phyloP scores from a whole-genome alignment of 768 basidiomycete species.

The Coprinopsis sp. region DNA sequence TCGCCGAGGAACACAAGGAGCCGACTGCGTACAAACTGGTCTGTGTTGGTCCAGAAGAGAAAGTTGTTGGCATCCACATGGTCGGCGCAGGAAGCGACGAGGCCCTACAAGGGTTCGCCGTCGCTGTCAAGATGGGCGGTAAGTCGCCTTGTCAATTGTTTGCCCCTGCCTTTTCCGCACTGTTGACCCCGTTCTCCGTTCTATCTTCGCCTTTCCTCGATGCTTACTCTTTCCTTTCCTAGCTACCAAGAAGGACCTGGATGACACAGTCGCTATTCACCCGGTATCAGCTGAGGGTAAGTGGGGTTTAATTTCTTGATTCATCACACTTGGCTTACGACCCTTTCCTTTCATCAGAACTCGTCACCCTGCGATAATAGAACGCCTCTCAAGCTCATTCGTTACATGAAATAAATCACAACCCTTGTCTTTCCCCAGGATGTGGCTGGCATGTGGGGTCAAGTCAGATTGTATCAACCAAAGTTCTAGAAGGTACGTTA shows the following conservation, averaged over 20 bases:
- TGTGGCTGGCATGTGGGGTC: too few species aligned
- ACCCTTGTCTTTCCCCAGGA: too few species aligned
- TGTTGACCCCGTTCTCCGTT: neutral
- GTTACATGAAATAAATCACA: too few species aligned
- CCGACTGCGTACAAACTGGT: slow-evolving; percentile 93
- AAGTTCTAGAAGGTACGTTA: too few species aligned
- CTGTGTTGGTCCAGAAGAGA: slow-evolving; percentile 82
- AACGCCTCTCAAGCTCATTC: too few species aligned
- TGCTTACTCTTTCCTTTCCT: slow-evolving; percentile 5
- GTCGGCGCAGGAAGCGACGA: slow-evolving; percentile 92
- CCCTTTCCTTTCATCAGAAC: slow-evolving; percentile 10
- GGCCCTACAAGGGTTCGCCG: slow-evolving; percentile 90
- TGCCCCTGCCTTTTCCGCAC: too few species aligned
- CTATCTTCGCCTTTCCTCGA: neutral
- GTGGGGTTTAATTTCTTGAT: slow-evolving; percentile 16
- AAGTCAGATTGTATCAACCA: too few species aligned
- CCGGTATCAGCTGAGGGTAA: slow-evolving; percentile 81
- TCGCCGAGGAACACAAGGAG: slow-evolving; percentile 87
- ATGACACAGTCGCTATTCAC: slow-evolving; percentile 89
- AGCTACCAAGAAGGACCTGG: slow-evolving; percentile 79
- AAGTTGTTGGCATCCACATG: slow-evolving; percentile 93
- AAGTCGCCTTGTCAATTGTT: too few species aligned
- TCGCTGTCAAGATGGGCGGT: slow-evolving; percentile 96
- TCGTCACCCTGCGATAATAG: slow-evolving; percentile 53
- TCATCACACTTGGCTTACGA: slow-evolving; percentile 14